Evolutionary conservation across 1,284 basidiomycete species (phyloP), one percentile per base, ranked within the genome.

Genomic region (Agroathelia rolfsii): DNA sequence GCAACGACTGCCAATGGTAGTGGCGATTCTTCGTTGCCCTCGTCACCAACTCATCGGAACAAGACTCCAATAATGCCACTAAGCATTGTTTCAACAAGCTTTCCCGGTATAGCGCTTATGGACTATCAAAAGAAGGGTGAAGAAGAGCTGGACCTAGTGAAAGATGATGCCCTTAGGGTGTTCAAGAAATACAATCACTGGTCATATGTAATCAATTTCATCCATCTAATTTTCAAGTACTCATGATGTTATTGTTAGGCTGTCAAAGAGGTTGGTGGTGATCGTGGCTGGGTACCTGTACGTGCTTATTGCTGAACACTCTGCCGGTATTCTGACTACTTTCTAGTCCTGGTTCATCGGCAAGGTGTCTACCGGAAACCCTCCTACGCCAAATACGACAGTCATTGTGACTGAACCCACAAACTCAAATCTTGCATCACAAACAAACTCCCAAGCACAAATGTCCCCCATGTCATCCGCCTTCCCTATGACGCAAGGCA

Each of bases 161-260:
- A 92, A 52, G 89, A 89, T 44, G 88, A 95, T 50, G 64, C 72
- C 12, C 52, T 98, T 39, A 67, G 89, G 40, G 93, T 98, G 28
- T 96, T 96, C 64, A 98, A 96, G 65, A 76, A 87, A 47, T 97
- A 96, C 56, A 95, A 95, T 45, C 88, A 94, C 61, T 95, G 92
- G 89, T 89, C 82, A 57, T 92, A 90, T 58, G 80, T 82, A 44
- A 39, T 13, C 30, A 41, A 24, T 14, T 27, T 29, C 17, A 10
- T 36, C 18, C 25, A 34, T 34, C 29, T 40, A 31, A 29, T 25
- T 43, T 35, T 34, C 32, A 13, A 34, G 37, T 16, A 37, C 27
- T 27, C 30, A 32, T 24, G 40, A 30, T 22, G 32, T 38, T 36
- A 37, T 36, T 41, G 38, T 11, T 49, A 88, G 76, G 83, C 86